These are phyloP conservation scores for Populus tremula DNA, from an alignment of 345 rosid genomes.

Conservation along the genomic window DNA sequence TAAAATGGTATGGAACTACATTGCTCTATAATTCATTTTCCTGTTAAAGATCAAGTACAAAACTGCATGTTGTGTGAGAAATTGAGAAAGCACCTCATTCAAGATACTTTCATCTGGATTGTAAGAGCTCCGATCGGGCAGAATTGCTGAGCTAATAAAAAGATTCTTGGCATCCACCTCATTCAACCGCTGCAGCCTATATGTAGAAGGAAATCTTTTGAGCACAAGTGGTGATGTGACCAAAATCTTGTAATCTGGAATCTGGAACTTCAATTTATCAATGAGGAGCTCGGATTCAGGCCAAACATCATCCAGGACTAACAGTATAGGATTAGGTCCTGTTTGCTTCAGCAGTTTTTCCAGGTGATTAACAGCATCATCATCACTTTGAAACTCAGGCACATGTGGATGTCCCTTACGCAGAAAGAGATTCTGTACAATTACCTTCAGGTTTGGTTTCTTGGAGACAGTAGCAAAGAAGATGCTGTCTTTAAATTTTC, in stretches of 20 bases:
- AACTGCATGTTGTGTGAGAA: background rate
- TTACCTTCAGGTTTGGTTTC: conserved; percentile 31
- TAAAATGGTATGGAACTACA: too few species aligned
- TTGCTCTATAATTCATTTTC: too few species aligned
- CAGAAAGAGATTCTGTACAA: conserved; percentile 35
- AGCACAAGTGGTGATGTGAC: conserved; percentile 24
- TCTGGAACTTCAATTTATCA: conserved; percentile 12
- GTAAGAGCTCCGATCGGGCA: background rate
- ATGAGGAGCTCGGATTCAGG: background rate
- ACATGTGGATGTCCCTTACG: conserved; percentile 6
- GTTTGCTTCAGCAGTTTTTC: conserved; percentile 22
- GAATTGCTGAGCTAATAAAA: conserved; percentile 17
- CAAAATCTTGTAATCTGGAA: conserved; percentile 21
- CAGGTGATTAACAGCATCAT: conserved; percentile 27
- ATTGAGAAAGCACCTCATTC: background rate
- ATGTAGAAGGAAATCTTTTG: conserved; percentile 5
- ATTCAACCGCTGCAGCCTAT: conserved; percentile 11
- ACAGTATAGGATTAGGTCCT: conserved; percentile 33
- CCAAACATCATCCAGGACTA: conserved; percentile 80
- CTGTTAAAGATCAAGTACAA: background rate
- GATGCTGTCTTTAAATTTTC: conserved; percentile 42
- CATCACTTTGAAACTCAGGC: conserved; percentile 25
- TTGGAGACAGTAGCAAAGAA: conserved; percentile 48
- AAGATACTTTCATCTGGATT: conserved; percentile 11
- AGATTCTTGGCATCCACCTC: conserved; percentile 17